These are phyloP conservation scores for Ceratocystis ficicola DNA, from an alignment of 2,329 filamentous ascomycete species.

Conservation along the genomic window DNA sequence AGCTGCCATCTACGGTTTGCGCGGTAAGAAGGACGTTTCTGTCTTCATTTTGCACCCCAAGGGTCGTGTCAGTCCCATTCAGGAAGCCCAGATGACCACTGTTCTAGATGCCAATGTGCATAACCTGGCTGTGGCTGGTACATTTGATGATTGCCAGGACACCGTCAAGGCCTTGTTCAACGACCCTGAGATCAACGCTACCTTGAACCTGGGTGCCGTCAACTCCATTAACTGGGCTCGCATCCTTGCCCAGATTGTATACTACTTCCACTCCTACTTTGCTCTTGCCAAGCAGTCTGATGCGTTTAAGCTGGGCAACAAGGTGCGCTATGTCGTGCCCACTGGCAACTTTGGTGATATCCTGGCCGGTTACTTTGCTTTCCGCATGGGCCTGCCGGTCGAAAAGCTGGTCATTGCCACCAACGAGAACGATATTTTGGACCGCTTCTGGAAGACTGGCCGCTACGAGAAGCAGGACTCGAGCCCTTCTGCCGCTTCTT, in stretches of 20 bases:
- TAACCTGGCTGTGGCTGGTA: constrained; percentile 78
- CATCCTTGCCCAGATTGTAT: constrained; percentile 91
- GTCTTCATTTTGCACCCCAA: constrained; percentile 92
- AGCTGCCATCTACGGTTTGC: constrained; percentile 86
- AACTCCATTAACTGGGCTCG: constrained; percentile 96
- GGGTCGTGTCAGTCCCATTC: constrained; percentile 79
- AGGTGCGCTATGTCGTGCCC: constrained; percentile 76
- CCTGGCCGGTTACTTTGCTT: constrained; percentile 83
- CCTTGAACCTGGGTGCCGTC: constrained; percentile 76
- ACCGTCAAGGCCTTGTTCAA: constrained; percentile 89
- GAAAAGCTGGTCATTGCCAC: constrained; percentile 87
- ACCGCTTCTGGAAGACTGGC: constrained; percentile 87
- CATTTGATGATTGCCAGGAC: constrained; percentile 95
- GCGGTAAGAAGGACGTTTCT: constrained; percentile 92
- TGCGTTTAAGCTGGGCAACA: constrained; percentile 51
- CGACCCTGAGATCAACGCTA: constrained; percentile 70
- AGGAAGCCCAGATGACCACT: constrained; percentile 96
- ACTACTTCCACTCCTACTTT: constrained; percentile 96
- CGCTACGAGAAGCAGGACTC: constrained; percentile 71
- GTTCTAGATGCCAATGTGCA: constrained; percentile 83
- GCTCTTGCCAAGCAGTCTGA: constrained; percentile 51
- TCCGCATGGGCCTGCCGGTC: constrained; percentile 74
- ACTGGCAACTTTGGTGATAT: constrained; percentile 97
- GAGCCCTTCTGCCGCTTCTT: constrained; percentile 36
- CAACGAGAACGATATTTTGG: constrained; percentile 94